Percentiles rank a stretch among this genome's conserved stretches.
phyloP scores from a whole-genome alignment of 352 stramenopile genomes.

The Aphanomyces cochlioides region DNA sequence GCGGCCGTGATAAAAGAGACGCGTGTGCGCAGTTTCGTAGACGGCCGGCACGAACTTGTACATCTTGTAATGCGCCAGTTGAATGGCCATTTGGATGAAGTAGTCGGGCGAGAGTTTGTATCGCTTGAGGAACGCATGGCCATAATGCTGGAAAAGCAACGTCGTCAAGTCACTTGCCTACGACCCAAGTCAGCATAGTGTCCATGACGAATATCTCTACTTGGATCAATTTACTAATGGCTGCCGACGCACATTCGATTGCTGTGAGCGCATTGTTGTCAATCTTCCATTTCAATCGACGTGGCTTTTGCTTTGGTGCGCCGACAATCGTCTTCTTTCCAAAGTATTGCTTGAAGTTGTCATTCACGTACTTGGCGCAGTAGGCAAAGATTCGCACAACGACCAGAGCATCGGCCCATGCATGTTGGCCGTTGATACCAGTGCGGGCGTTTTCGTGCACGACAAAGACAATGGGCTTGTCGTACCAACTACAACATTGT shows the following conservation, averaged over 20 bases:
- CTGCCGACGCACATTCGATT: conserved; percentile 83
- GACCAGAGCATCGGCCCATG: conserved; percentile 96
- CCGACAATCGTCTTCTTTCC: conserved; percentile 65
- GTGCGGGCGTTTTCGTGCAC: conserved; percentile 95
- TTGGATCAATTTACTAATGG: conserved; percentile 90
- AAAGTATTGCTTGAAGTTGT: conserved; percentile 87
- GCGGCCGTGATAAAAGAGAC: conserved; percentile 96
- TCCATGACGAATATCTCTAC: conserved; percentile 9
- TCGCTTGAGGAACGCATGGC: conserved; percentile 88
- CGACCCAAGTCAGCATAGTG: not conserved
- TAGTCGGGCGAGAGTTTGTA: conserved; percentile 96
- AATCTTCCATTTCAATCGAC: conserved; percentile 76
- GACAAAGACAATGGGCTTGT: conserved; percentile 97
- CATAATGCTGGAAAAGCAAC: conserved; percentile 91
- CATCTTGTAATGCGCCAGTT: conserved; percentile 96
- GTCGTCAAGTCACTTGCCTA: conserved; percentile 84
- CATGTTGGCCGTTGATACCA: conserved; percentile 94
- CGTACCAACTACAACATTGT: conserved; percentile 79
- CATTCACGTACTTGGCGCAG: conserved; percentile 89
- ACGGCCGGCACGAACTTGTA: conserved; percentile 90
- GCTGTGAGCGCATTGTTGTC: conserved; percentile 73
- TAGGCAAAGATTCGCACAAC: conserved; percentile 93
- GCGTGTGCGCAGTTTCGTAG: conserved; percentile 97
- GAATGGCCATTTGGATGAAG: conserved; percentile 96
- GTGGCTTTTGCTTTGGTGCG: conserved; percentile 59